Evolutionary conservation across 768 basidiomycete genomes (phyloP).

Genomic region (Naganishia vaughanmartiniae): DNA sequence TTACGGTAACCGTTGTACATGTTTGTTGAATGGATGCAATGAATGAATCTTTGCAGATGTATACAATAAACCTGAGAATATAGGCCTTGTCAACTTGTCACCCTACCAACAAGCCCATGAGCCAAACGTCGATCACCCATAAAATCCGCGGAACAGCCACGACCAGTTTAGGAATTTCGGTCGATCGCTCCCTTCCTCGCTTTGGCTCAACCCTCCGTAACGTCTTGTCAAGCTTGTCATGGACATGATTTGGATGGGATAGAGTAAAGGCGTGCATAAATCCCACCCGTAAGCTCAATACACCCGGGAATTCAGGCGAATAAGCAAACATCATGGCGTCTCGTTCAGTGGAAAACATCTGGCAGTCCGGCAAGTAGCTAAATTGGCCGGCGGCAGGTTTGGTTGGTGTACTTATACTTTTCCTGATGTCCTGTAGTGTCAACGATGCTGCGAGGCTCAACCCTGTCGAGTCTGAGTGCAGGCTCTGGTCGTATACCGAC

Average conservation of each 20-base stretch:
- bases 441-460: not conserved
- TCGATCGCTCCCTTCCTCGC: no score
- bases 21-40: no score
- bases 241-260: not conserved
- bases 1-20: slow-evolving; percentile 36
- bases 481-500: slow-evolving; percentile 9
- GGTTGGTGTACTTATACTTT: not conserved
- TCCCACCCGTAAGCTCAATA: not conserved
- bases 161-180: no score
- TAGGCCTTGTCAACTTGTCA: slow-evolving; percentile 2
- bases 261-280: not conserved
- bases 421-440: not conserved
- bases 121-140: not conserved
- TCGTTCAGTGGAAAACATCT: slow-evolving; percentile 12
- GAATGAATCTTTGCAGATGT: not conserved
- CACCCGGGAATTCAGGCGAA: not conserved
- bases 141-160: no score
- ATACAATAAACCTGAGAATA: no score
- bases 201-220: no score
- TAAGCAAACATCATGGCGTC: slow-evolving; percentile 1
- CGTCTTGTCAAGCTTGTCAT: no score
- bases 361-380: slow-evolving; percentile 12
- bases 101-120: not conserved
- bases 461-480: not conserved
- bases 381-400: not conserved